Evolutionary conservation across 805 yeast genomes (phyloP), one percentile per base, ranked within the genome.

Genomic region (Starmera amethionina): DNA sequence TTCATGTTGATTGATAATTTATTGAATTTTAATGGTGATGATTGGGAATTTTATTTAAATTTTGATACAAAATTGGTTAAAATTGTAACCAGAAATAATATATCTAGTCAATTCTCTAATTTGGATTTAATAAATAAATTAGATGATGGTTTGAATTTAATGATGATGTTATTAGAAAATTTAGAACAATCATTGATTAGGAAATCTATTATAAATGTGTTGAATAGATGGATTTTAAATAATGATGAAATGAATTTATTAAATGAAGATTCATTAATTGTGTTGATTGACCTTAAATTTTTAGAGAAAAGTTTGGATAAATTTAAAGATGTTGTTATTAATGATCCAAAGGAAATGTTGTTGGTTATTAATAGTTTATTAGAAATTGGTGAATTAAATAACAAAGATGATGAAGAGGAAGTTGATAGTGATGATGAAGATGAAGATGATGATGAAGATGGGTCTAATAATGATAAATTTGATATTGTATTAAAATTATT

Each of bases 191-290:
- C 59, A 1, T 56, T 68, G 11, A 57, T 74, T 3, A 73, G 63
- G 42, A 60, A 50, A 29, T 58, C 69, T 2, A 82, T 87, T 48
- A 57, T 77, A 4, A 46, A 44, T 0, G 58, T 79, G 1, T 60
- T 90, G 45, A 68, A 70, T 42, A 64, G 79, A 47, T 85, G 95
- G 89, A 65, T 83, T 18, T 42, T 49, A 27, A 46, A 49, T 11
- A 50, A 55, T 2, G 38, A 33, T 2, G 33, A 31, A 3, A 42
- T 42, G 8, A 37, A 32, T 1, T 13, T 40, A 12, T 32, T 52
- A 10, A 50, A 48, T 9, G 49, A 50, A 1, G 63, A 71, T 43
- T 81, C 85, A n/a, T 70, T 75, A 39, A 48, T 69, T 8, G 65
- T 73, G 40, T 60, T 84, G 31, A 60, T 77, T 7, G 81, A 82